Percentiles rank a stretch among this genome's conserved stretches.
phyloP scores from a whole-genome alignment of 805 yeast species.

The Myxozyma vanderwaltii region DNA sequence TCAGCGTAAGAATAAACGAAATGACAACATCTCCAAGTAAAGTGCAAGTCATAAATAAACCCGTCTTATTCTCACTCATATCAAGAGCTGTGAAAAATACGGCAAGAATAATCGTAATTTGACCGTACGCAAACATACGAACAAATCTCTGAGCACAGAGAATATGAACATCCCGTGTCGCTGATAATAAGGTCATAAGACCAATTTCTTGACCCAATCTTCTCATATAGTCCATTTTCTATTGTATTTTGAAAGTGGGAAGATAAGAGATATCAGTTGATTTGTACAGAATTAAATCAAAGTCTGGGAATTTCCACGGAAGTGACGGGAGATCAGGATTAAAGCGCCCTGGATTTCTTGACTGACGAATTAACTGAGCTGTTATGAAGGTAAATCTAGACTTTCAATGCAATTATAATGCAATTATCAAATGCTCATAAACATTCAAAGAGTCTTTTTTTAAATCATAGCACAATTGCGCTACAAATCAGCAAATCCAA shows the following conservation, averaged over 20 bases:
- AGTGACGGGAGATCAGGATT: too few relatives aligned
- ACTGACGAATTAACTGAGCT: too few relatives aligned
- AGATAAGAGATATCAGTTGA: not conserved
- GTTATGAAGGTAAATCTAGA: too few relatives aligned
- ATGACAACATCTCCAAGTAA: conserved; percentile 55
- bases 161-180: conserved; percentile 31
- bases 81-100: conserved; percentile 50
- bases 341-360: too few relatives aligned
- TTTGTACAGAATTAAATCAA: not conserved
- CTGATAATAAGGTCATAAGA: conserved; percentile 7
- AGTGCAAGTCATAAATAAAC: conserved; percentile 53
- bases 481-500: too few relatives aligned
- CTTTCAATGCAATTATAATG: too few relatives aligned
- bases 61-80: conserved; percentile 49
- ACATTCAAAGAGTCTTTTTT: too few relatives aligned
- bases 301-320: too few relatives aligned
- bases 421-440: too few relatives aligned
- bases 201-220: conserved; percentile 21
- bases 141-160: conserved; percentile 41
- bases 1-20: conserved; percentile 51
- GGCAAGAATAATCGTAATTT: conserved; percentile 47
- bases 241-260: too few relatives aligned
- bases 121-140: conserved; percentile 46
- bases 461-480: too few relatives aligned
- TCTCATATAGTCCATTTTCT: conserved; percentile 1